These are phyloP conservation scores for Hygrophorus pudorinus DNA, from an alignment of 768 basidiomycete genomes.

Conservation along the genomic window DNA sequence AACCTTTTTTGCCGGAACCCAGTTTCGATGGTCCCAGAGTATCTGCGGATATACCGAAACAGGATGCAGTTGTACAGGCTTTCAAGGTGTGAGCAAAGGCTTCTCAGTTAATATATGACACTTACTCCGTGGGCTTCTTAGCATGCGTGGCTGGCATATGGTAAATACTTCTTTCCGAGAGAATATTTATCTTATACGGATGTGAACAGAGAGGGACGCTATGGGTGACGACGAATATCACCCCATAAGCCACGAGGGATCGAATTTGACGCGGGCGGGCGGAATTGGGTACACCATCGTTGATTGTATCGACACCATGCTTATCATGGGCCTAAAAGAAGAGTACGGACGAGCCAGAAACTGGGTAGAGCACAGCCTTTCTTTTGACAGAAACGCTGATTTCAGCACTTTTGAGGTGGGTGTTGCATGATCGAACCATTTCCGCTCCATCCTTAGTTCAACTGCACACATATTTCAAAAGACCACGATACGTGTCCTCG, in stretches of 20 bases:
- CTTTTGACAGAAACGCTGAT: conserved; percentile 66
- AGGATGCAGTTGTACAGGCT: conserved; percentile 64
- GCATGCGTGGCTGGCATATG: conserved; percentile 85
- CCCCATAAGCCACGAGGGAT: conserved; percentile 63
- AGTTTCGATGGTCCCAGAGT: conserved; percentile 10
- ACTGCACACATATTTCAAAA: conserved; percentile 18
- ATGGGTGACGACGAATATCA: conserved; percentile 93
- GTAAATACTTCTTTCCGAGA: conserved; percentile 26
- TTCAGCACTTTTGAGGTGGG: conserved; percentile 90
- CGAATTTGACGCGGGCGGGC: conserved; percentile 69
- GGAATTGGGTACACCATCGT: conserved; percentile 86
- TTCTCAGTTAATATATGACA: not conserved
- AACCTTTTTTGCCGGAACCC: conserved; percentile 17
- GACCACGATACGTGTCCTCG: conserved; percentile 90
- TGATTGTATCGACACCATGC: conserved; percentile 81
- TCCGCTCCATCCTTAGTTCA: not conserved
- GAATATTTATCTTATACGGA: conserved; percentile 2
- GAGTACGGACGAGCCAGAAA: conserved; percentile 70
- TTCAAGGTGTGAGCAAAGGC: conserved; percentile 50
- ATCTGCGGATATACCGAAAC: conserved; percentile 48
- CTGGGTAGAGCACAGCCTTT: conserved; percentile 65
- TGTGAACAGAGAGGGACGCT: conserved; percentile 64
- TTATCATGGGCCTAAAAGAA: conserved; percentile 72
- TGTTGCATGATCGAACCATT: not conserved
- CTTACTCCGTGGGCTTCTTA: conserved; percentile 19